Evolutionary conservation across 495 filamentous ascomycete genomes (phyloP).

Genomic region (Podospora appendiculata): DNA sequence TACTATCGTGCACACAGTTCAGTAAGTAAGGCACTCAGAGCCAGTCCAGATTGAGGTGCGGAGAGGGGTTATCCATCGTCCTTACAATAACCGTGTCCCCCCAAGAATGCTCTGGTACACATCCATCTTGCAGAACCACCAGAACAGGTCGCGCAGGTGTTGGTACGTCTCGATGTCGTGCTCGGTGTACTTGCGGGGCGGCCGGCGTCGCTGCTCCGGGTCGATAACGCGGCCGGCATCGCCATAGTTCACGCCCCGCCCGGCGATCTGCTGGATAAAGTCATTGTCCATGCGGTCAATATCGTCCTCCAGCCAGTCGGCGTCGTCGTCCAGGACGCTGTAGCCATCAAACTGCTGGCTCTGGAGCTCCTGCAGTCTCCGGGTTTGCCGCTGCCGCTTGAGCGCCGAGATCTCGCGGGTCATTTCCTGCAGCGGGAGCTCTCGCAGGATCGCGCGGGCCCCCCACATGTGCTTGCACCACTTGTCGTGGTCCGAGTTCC

Average conservation of each 20-base stretch:
- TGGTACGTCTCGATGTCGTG: constrained; percentile 74
- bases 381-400: constrained; percentile 31
- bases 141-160: constrained; percentile 80
- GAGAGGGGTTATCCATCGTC: constrained; percentile 2
- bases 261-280: constrained; percentile 30
- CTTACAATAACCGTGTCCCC: constrained; percentile 77
- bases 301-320: constrained; percentile 20
- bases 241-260: constrained; percentile 23
- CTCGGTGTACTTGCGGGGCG: constrained; percentile 39
- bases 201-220: neutral
- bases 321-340: constrained; percentile 4
- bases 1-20: constrained; percentile 35
- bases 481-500: constrained; percentile 88
- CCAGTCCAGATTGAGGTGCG: neutral
- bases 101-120: constrained; percentile 84
- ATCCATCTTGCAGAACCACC: constrained; percentile 96
- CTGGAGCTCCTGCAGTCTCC: constrained; percentile 13
- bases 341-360: constrained; percentile 9
- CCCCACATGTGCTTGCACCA: constrained; percentile 91
- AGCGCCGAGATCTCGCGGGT: constrained; percentile 58
- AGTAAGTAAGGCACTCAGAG: constrained; percentile 2
- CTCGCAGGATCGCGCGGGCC: constrained; percentile 71
- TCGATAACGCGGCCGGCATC: constrained; percentile 14
- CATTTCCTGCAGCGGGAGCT: constrained; percentile 69
- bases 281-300: constrained; percentile 25